Base-by-base conservation (phyloP, 495 filamentous ascomycete genomes). In the Astrothelium subdiscretum region DNA sequence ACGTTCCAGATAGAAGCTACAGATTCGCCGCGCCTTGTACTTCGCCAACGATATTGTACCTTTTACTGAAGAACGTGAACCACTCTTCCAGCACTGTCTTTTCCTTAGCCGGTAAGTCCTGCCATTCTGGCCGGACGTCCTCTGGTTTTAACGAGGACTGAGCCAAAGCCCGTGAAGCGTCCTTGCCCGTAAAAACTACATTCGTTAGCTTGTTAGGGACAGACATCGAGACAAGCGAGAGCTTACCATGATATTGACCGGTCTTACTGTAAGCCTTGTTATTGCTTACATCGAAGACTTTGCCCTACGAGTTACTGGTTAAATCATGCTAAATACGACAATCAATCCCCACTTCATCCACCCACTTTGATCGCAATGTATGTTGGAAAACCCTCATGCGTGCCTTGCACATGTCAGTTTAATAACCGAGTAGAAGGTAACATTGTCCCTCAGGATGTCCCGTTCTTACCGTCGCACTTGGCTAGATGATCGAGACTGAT, bases 41-140 rank as follows among this genome's bases (percentile, higher is more conserved):
- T 72, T 83, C 83, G 32, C 94, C 94, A 43, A 97, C 86, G 61
- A 97, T 83, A 69, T 92, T 96, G 72, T 98, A 98, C 43, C 94
- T 80, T 76, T 97, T 98, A 68, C 85, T 87, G 77, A 97, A 98
- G 77, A 95, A 98, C 2, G 87, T 95, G 59, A 83, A 85, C 94
- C 94, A 99, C 70, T 97, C 95, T 26, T 89, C 79, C 43, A 99
- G 77, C 15, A 87, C 84, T 29, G 78, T 81, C 77, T 96, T 90
- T 72, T 96, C 85, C 75, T 92, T 90, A n/a, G 95, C 91, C 24
- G 75, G 74, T 51, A 99, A 78, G 70, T 94, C 89, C 61, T 85
- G 78, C 90, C 90, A 97, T 31, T 96, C 87, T 1, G 95, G 78
- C 20, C 75, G 76, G 66, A 89, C 92, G 68, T 97, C 90, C 68